Percentiles rank a stretch among this genome's conserved stretches.
Evolutionary conservation across 2,329 filamentous ascomycete species (phyloP).

Genomic region (Blumeria hordei): DNA sequence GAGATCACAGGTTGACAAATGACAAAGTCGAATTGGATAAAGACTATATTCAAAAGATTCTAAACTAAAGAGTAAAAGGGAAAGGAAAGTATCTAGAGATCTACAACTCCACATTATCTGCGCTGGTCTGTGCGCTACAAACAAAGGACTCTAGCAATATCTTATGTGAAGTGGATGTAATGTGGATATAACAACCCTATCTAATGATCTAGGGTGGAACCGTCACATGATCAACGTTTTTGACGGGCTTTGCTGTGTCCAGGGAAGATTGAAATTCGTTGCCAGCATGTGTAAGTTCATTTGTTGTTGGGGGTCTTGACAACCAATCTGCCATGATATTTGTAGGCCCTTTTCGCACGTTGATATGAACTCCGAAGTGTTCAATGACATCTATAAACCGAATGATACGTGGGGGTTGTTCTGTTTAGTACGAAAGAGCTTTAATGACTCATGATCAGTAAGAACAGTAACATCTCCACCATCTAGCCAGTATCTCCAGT

Average conservation of each 20-base stretch:
- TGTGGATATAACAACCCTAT: too few species aligned
- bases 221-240: slow-evolving; percentile 1
- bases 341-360: neutral
- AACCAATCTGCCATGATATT: slow-evolving; percentile 1
- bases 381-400: slow-evolving; percentile 1
- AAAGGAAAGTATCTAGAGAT: too few species aligned
- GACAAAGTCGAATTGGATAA: too few species aligned
- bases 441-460: slow-evolving; percentile 1
- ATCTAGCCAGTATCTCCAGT: neutral
- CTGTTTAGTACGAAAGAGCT: neutral
- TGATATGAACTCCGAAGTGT: slow-evolving; percentile 1
- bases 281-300: neutral
- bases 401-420: neutral
- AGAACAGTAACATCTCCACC: neutral
- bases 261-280: neutral
- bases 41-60: too few species aligned
- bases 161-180: too few species aligned
- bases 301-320: neutral
- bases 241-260: neutral
- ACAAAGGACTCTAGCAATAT: too few species aligned
- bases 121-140: too few species aligned
- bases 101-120: too few species aligned
- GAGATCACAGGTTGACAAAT: too few species aligned
- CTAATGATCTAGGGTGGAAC: too few species aligned
- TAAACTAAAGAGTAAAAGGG: too few species aligned